Evolutionary conservation across 1,284 basidiomycete species (phyloP).

Genomic region (Mycena citricolor): DNA sequence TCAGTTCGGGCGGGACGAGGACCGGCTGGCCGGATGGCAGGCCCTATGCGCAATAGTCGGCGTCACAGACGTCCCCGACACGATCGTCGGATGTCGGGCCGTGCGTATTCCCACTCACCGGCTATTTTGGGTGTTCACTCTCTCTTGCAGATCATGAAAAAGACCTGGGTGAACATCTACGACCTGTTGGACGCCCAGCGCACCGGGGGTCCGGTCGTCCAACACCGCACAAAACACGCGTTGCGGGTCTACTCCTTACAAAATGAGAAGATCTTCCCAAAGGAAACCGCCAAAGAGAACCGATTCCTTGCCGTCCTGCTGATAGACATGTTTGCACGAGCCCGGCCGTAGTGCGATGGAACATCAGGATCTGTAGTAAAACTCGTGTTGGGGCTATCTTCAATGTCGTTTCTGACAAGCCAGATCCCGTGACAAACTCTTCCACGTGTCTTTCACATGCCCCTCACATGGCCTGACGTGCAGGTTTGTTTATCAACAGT

Average conservation of each 20-base stretch:
- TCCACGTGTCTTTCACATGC: too few species aligned
- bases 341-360: too few species aligned
- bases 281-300: constrained; percentile 18
- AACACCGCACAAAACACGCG: constrained; percentile 8
- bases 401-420: too few species aligned
- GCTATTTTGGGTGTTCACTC: background rate
- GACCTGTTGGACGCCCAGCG: constrained; percentile 21
- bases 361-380: too few species aligned
- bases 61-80: constrained; percentile 11
- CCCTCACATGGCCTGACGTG: too few species aligned
- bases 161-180: constrained; percentile 19
- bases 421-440: too few species aligned
- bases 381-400: too few species aligned
- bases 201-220: constrained; percentile 11
- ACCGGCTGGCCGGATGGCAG: constrained; percentile 20
- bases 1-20: constrained; percentile 14
- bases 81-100: constrained; percentile 19
- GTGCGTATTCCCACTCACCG: constrained; percentile 7
- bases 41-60: constrained; percentile 18
- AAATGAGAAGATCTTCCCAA: constrained; percentile 19
- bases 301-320: constrained; percentile 20
- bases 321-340: constrained; percentile 14
- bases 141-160: constrained; percentile 2
- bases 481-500: too few species aligned
- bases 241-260: constrained; percentile 14